Percentiles rank a stretch among this genome's conserved stretches.
Evolutionary conservation across 2,329 filamentous ascomycete genomes (phyloP).

Genomic region (Drechslerella coelobrocha): DNA sequence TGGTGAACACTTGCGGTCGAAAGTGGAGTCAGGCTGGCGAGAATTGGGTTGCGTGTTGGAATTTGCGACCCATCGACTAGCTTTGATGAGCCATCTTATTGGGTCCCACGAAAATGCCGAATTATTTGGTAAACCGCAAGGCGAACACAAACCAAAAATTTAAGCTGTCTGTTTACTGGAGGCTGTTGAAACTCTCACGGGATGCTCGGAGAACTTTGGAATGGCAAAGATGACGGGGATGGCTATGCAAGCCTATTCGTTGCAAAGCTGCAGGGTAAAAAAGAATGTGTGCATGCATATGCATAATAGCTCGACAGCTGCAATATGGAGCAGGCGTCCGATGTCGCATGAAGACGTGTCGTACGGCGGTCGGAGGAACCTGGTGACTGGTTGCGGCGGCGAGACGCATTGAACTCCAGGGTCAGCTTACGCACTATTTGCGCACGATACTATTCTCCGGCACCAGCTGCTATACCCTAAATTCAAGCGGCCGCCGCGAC

Average conservation of each 20-base stretch:
- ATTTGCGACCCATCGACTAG: slow-evolving; percentile 22
- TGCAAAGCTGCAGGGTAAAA: slow-evolving; percentile 30
- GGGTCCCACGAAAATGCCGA: slow-evolving; percentile 4
- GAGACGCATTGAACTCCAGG: slow-evolving; percentile 29
- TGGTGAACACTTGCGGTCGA: neutral
- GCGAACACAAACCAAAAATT: slow-evolving; percentile 6
- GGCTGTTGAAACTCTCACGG: neutral
- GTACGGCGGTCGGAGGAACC: slow-evolving; percentile 15
- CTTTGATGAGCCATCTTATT: slow-evolving; percentile 1
- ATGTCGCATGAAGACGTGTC: slow-evolving; percentile 20
- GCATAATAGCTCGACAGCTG: slow-evolving; percentile 4
- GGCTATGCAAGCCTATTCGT: slow-evolving; percentile 36
- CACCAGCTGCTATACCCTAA: neutral
- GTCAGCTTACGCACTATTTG: slow-evolving; percentile 41
- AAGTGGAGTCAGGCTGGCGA: slow-evolving; percentile 2
- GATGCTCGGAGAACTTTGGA: neutral
- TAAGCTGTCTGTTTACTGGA: neutral
- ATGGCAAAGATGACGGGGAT: slow-evolving; percentile 21
- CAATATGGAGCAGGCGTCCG: slow-evolving; percentile 1
- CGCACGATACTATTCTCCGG: neutral
- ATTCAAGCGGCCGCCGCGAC: neutral
- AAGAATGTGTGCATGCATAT: slow-evolving; percentile 19
- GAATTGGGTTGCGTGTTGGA: slow-evolving; percentile 48
- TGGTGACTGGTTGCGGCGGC: slow-evolving; percentile 47
- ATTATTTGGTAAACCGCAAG: slow-evolving; percentile 1